Evolutionary conservation across 2,329 filamentous ascomycete genomes (phyloP).

Genomic region (Microdochium nivale): DNA sequence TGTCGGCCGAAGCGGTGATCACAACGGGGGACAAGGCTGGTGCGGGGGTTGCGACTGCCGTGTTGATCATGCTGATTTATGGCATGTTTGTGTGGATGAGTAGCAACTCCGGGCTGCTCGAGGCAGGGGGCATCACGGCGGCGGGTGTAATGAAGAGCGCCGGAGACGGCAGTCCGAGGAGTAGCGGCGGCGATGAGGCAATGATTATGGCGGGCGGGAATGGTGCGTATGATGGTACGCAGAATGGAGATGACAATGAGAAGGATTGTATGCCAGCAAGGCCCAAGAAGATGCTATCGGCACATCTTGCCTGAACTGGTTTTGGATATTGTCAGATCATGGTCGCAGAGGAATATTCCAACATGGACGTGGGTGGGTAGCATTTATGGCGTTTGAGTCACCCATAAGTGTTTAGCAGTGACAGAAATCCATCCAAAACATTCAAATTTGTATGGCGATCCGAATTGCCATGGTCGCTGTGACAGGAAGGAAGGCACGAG

Average conservation of each 20-base stretch:
- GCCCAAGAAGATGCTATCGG: neutral
- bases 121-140: neutral
- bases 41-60: constrained; percentile 15
- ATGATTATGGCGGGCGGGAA: neutral
- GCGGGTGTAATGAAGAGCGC: neutral
- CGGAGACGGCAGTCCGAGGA: neutral
- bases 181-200: neutral
- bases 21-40: constrained; percentile 17
- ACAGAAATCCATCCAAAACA: too few relatives aligned
- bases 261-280: neutral
- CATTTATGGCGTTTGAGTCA: neutral
- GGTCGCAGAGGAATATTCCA: too few relatives aligned
- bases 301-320: neutral
- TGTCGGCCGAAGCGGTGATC: constrained; percentile 5
- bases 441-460: too few relatives aligned
- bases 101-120: neutral
- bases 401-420: too few relatives aligned
- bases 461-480: too few relatives aligned
- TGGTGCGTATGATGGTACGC: neutral
- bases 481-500: too few relatives aligned
- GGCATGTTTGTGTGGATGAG: neutral
- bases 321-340: neutral
- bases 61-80: constrained; percentile 4
- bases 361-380: too few relatives aligned
- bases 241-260: neutral